Conservation (phyloP, 2,329 filamentous ascomycete species). For the Arachnopeziza araneosa region DNA sequence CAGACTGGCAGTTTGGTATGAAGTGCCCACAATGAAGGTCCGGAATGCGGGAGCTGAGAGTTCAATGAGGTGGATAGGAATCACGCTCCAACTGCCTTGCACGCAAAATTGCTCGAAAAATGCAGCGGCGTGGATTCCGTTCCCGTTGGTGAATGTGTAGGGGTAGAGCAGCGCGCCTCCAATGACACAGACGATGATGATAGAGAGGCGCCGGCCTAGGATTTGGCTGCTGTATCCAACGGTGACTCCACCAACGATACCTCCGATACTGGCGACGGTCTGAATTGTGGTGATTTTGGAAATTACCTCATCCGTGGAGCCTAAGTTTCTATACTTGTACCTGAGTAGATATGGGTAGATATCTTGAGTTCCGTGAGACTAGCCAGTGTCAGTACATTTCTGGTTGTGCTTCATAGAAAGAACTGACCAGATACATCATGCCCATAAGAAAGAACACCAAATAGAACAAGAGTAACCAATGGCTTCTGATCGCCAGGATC, state of each 20-base stretch:
- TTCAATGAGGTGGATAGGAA: constrained; percentile 70
- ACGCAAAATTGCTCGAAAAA: constrained; percentile 83
- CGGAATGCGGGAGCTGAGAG: constrained; percentile 65
- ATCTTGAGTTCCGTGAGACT: neutral
- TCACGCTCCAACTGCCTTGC: constrained; percentile 70
- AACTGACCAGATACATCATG: constrained; percentile 85
- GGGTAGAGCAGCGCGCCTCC: constrained; percentile 79
- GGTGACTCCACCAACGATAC: constrained; percentile 49
- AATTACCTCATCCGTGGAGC: constrained; percentile 38
- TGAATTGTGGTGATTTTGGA: neutral
- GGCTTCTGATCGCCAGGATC: no score
- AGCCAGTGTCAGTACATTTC: neutral
- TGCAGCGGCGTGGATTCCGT: constrained; percentile 66
- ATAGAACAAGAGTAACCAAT: neutral
- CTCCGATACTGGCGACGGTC: neutral
- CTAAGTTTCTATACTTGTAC: constrained; percentile 34
- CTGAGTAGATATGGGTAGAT: constrained; percentile 26
- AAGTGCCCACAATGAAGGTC: constrained; percentile 64
- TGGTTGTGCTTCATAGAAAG: constrained; percentile 38
- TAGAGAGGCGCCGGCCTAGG: constrained; percentile 63
- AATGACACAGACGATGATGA: constrained; percentile 54
- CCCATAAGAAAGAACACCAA: constrained; percentile 63
- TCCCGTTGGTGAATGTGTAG: constrained; percentile 59
- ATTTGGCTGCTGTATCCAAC: constrained; percentile 65
- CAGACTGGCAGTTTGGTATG: constrained; percentile 72